phyloP scores from a whole-genome alignment of 345 rosid genomes.

The Populus deltoides region DNA sequence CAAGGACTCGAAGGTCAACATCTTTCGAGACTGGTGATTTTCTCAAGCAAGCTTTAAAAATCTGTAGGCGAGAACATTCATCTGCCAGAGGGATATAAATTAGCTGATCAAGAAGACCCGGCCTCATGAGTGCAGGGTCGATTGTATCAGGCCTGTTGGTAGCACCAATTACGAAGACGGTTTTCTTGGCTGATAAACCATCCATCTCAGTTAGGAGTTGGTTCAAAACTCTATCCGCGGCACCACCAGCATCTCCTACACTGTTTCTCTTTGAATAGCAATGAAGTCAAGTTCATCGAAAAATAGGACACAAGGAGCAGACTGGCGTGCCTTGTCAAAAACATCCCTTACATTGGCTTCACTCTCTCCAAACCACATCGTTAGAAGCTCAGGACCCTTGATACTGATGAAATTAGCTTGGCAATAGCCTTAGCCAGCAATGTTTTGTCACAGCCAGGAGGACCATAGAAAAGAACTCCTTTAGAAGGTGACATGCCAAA shows the following conservation, averaged over 20 bases:
- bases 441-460: slow-evolving; percentile 1
- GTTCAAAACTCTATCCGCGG: not conserved
- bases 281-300: not conserved
- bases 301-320: not conserved
- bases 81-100: not conserved
- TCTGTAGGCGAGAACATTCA: not conserved
- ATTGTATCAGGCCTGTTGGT: slow-evolving; percentile 1
- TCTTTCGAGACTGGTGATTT: not conserved
- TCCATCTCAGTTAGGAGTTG: not conserved
- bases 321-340: not conserved
- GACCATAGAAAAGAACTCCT: not conserved
- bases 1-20: not conserved
- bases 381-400: not conserved
- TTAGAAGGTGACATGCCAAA: not conserved
- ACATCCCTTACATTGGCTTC: not conserved
- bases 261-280: not conserved
- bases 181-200: not conserved
- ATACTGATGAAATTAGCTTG: not conserved
- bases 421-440: not conserved
- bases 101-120: not conserved
- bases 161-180: not conserved
- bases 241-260: not conserved
- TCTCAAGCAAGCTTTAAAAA: not conserved
- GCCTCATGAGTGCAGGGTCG: not conserved
- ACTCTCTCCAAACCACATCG: not conserved